A percentile compares a stretch with the other conserved stretches of the same genome.
phyloP scores from a whole-genome alignment of 805 yeast species.

The Candida cerambycidarum region DNA sequence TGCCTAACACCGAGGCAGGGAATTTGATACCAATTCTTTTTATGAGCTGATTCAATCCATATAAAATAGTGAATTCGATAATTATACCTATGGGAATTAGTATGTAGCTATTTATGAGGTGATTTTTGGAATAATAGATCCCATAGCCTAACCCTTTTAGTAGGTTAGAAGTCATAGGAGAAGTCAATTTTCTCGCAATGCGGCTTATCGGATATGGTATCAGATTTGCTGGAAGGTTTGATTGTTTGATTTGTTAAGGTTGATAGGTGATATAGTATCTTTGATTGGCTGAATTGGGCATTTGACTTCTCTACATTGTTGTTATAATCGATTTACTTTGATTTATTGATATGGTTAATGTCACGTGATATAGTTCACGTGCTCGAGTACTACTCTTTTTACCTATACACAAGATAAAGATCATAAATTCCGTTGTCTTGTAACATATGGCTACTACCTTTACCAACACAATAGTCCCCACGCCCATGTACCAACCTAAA shows the following conservation, averaged over 20 bases:
- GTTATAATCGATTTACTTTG: too few relatives aligned
- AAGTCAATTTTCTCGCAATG: conserved; percentile 1
- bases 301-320: too few relatives aligned
- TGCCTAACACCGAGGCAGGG: conserved; percentile 71
- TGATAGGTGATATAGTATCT: too few relatives aligned
- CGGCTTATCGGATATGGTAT: not conserved
- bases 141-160: conserved; percentile 21
- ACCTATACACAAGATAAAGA: too few relatives aligned
- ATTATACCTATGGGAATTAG: conserved; percentile 51
- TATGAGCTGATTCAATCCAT: conserved; percentile 53
- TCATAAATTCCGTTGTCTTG: too few relatives aligned
- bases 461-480: too few relatives aligned
- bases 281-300: too few relatives aligned
- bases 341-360: too few relatives aligned
- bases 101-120: conserved; percentile 44
- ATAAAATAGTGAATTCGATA: conserved; percentile 44
- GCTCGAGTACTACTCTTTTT: too few relatives aligned
- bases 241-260: not conserved
- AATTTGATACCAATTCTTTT: conserved; percentile 49
- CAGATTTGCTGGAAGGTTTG: not conserved
- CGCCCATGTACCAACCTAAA: too few relatives aligned
- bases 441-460: too few relatives aligned
- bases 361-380: too few relatives aligned
- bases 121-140: conserved; percentile 31
- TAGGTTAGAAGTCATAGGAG: conserved; percentile 1